These are phyloP conservation scores for Colletotrichum sojae DNA, from an alignment of 2,329 filamentous ascomycete species.

Conservation along the genomic window DNA sequence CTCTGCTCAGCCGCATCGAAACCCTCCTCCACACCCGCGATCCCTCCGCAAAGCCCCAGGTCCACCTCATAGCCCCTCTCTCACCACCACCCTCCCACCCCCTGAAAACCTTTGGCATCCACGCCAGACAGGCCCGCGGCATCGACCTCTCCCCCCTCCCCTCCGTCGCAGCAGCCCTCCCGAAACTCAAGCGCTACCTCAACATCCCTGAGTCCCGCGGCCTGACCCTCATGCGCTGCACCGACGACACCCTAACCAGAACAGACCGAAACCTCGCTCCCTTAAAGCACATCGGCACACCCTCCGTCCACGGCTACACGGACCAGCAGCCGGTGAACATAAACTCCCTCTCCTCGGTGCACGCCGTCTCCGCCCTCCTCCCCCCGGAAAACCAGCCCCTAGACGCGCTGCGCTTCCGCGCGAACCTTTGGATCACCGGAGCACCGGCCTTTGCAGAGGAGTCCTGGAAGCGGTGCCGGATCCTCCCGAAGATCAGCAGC, in stretches of 20 bases:
- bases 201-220: slow-evolving; percentile 22
- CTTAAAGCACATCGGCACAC: slow-evolving; percentile 40
- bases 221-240: slow-evolving; percentile 39
- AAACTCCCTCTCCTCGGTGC: slow-evolving; percentile 43
- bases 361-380: slow-evolving; percentile 40
- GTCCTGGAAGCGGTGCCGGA: slow-evolving; percentile 40
- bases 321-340: slow-evolving; percentile 43
- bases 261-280: slow-evolving; percentile 42
- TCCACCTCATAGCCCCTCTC: slow-evolving; percentile 15
- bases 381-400: slow-evolving; percentile 40
- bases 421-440: slow-evolving; percentile 42
- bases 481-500: slow-evolving; percentile 13
- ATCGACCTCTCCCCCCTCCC: slow-evolving; percentile 38
- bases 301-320: slow-evolving; percentile 43
- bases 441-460: slow-evolving; percentile 41
- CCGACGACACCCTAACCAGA: slow-evolving; percentile 35
- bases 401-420: slow-evolving; percentile 43
- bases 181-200: slow-evolving; percentile 41
- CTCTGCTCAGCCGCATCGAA: slow-evolving; percentile 1
- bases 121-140: slow-evolving; percentile 39
- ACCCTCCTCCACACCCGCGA: slow-evolving; percentile 12
- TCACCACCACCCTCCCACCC: too few relatives aligned
- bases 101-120: slow-evolving; percentile 39
- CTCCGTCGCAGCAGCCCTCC: slow-evolving; percentile 32
- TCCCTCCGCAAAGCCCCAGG: neutral